Conservation (phyloP, 2,329 filamentous ascomycete species). For the Fusarium citri region DNA sequence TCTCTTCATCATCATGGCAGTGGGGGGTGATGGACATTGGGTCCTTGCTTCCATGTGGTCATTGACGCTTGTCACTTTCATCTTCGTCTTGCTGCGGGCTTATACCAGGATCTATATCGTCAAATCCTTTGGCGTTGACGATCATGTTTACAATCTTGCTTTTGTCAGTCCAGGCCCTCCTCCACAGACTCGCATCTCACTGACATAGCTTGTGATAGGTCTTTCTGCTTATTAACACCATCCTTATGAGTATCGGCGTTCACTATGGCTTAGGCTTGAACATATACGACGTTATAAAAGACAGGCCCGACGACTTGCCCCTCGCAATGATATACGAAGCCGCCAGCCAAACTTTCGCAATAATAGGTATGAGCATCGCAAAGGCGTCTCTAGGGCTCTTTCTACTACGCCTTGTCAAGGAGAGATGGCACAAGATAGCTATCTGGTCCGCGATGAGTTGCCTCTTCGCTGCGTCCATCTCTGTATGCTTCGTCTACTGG, state of each 20-base stretch:
- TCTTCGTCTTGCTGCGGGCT: constrained; percentile 51
- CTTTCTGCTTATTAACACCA: constrained; percentile 50
- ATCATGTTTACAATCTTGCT: constrained; percentile 50
- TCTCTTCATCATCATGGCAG: constrained; percentile 13
- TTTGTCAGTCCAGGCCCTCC: constrained; percentile 13
- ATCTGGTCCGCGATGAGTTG: constrained; percentile 50
- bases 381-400: constrained; percentile 56
- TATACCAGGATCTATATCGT: constrained; percentile 53
- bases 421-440: constrained; percentile 50
- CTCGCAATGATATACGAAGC: constrained; percentile 48
- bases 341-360: constrained; percentile 52
- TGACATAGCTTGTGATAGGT: not conserved
- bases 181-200: not conserved
- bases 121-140: constrained; percentile 49
- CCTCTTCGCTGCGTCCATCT: constrained; percentile 36
- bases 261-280: constrained; percentile 52
- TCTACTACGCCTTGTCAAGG: constrained; percentile 52
- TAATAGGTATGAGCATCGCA: constrained; percentile 54
- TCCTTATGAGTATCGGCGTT: constrained; percentile 48
- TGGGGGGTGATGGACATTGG: constrained; percentile 37
- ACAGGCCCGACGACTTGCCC: constrained; percentile 33
- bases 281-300: constrained; percentile 41
- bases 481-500: constrained; percentile 29
- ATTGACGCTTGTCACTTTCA: constrained; percentile 38
- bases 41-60: constrained; percentile 47